Evolutionary conservation across 306 rosid species (phyloP), one percentile per base, ranked within the genome.

Genomic region (Lagenaria siceraria): DNA sequence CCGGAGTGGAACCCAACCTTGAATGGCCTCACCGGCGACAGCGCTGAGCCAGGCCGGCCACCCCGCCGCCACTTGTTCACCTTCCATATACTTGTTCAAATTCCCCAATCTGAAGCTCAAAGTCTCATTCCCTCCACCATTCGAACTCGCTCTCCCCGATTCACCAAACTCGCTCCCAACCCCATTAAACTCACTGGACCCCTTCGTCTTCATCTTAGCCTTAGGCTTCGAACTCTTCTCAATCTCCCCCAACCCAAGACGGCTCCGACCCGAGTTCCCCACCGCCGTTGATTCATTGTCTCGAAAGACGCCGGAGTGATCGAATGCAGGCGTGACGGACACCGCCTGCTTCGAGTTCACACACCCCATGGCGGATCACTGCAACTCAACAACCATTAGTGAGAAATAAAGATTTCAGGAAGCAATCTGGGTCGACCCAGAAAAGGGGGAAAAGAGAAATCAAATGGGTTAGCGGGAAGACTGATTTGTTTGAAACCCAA

Each of bases 21-120:
- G 94, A 86, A 96, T 90, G 79, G 99, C 99, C 79, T 96, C 98
- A 0, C 85, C 87, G 18, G 99, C 99, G 81, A 96, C 99, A 80
- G 98, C 86, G 81, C 88, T 85, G 74, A 96, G 98, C 99, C 99
- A 96, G 7, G 88, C 89, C 8, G 99, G 99, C 99, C 99, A 96
- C 0, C 98, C 99, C 2, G 97, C 99, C 1, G 97, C 97, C 36
- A 87, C 96, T 76, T 96, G 99, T 53, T 92, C 99, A 1, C 92
- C 87, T 69, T 92, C 97, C 22, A 90, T 90, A 46, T 96, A 92
- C 89, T 88, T 96, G 7, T 84, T 88, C 36, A 96, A 81, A 66
- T 86, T 96, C 70, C 92, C 91, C 81, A 96, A 66, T 65, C 99
- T 84, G 75, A 96, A 96, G 83, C 99, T 92, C 81, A 92, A 55